Evolutionary conservation across 139 green algal species (phyloP).

Genomic region (Closterium sp.): DNA sequence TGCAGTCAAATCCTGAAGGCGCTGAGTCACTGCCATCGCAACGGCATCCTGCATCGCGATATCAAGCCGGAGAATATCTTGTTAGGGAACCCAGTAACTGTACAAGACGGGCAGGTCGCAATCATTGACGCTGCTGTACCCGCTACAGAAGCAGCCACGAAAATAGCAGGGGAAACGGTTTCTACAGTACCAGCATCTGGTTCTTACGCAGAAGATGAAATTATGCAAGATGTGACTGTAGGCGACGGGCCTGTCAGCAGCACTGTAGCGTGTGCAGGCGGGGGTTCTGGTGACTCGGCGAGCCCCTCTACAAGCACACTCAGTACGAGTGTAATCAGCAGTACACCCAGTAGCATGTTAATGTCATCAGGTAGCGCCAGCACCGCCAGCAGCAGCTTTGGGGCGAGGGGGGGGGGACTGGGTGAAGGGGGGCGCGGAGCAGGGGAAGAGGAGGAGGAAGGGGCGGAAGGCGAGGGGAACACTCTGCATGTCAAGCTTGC

Average conservation of each 20-base stretch:
- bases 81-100: background rate
- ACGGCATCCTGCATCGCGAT: conserved; percentile 8
- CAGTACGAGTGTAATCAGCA: background rate
- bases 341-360: background rate
- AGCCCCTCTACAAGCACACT: background rate
- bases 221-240: background rate
- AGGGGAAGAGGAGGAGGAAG: background rate
- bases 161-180: background rate
- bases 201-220: background rate
- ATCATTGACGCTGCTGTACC: background rate
- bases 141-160: background rate
- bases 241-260: background rate
- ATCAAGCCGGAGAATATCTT: background rate
- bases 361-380: background rate
- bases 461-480: background rate
- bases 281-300: background rate
- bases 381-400: background rate
- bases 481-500: background rate
- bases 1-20: background rate
- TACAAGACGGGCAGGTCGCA: background rate
- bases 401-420: too few relatives aligned
- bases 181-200: background rate
- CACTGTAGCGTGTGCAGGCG: background rate
- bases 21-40: background rate
- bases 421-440: background rate